Evolutionary conservation across 139 green algal genomes (phyloP).

Genomic region (Dunaliella primolecta): DNA sequence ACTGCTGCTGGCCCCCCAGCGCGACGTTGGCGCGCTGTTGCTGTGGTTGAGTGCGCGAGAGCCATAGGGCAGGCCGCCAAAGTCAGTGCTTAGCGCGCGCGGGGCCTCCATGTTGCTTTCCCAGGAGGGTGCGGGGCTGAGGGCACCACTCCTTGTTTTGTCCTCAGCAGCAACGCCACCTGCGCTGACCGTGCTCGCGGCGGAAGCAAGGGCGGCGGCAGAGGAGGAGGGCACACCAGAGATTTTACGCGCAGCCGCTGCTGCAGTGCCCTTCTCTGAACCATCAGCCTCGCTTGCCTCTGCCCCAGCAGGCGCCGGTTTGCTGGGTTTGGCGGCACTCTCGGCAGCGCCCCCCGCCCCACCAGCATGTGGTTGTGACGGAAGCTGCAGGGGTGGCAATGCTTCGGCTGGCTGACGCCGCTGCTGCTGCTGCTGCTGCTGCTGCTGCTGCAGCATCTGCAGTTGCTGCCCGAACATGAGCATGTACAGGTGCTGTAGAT

Average conservation of each 20-base stretch:
- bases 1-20: too few species aligned
- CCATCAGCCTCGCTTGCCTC: too few species aligned
- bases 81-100: too few species aligned
- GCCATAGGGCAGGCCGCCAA: too few species aligned
- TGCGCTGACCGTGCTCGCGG: background rate
- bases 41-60: background rate
- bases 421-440: conserved; percentile 13
- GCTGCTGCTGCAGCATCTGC: conserved; percentile 8
- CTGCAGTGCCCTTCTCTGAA: too few species aligned
- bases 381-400: background rate
- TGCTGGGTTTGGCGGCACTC: too few species aligned
- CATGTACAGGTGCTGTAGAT: background rate
- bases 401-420: background rate
- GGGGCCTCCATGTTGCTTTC: background rate
- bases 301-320: too few species aligned
- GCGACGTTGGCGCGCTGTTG: background rate
- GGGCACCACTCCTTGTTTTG: background rate
- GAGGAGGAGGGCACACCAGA: too few species aligned
- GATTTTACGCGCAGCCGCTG: too few species aligned
- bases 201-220: background rate
- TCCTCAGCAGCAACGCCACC: too few species aligned
- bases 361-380: too few species aligned
- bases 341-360: too few species aligned
- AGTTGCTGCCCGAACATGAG: conserved; percentile 6
- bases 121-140: background rate